These are phyloP conservation scores for Volvox carteri DNA, from an alignment of 163 green algal species.

Conservation along the genomic window DNA sequence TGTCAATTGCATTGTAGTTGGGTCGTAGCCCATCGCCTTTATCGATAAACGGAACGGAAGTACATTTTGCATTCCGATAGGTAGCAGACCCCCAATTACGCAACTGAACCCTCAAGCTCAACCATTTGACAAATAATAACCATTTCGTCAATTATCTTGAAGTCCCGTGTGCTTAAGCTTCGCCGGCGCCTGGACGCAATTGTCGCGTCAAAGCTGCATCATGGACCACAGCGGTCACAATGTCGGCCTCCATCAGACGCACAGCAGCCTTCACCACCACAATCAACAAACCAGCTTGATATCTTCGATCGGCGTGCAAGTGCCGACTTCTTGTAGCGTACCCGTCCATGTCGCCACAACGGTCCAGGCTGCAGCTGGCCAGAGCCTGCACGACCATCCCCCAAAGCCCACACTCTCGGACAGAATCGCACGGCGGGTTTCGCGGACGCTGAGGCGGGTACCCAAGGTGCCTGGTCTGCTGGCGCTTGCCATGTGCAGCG, in stretches of 20 bases:
- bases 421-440: background rate
- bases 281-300: background rate
- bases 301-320: background rate
- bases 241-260: constrained; percentile 20
- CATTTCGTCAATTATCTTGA: no score
- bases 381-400: constrained; percentile 15
- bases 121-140: no score
- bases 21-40: background rate
- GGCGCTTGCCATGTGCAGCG: constrained; percentile 21
- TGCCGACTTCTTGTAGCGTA: background rate
- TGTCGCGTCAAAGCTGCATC: background rate
- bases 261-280: constrained; percentile 23
- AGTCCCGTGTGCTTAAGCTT: no score
- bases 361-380: background rate
- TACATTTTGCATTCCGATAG: background rate
- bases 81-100: background rate
- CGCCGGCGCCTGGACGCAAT: no score
- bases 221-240: constrained; percentile 12
- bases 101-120: background rate
- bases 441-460: constrained; percentile 19
- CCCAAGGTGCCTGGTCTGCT: constrained; percentile 42
- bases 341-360: background rate
- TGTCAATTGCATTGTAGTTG: no score
- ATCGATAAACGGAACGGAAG: background rate
- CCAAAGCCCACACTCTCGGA: background rate